phyloP scores from a whole-genome alignment of 306 rosid species.

The Vigna trinervia region DNA sequence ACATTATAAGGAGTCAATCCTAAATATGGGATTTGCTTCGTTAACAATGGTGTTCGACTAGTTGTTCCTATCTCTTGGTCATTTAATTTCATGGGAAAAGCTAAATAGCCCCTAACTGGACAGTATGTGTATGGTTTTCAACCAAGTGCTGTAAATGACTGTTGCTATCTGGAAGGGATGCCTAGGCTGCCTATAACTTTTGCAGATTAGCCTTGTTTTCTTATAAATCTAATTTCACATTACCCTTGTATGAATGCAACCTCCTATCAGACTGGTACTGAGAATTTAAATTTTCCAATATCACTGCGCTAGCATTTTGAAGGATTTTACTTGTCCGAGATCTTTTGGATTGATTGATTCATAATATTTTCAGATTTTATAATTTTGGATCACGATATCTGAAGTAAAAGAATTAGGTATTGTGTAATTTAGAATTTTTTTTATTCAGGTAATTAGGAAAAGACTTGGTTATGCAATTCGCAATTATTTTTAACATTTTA shows the following conservation, averaged over 20 bases:
- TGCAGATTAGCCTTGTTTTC: slow-evolving; percentile 22
- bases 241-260: background rate
- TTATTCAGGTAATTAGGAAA: too few species aligned
- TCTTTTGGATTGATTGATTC: too few species aligned
- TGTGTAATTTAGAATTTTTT: too few species aligned
- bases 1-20: slow-evolving; percentile 50
- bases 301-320: too few species aligned
- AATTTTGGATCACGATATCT: too few species aligned
- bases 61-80: slow-evolving; percentile 32
- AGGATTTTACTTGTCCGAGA: too few species aligned
- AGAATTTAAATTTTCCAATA: too few species aligned
- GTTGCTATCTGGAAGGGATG: slow-evolving; percentile 3
- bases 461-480: too few species aligned
- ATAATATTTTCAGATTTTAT: too few species aligned
- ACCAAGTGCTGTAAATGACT: slow-evolving; percentile 38
- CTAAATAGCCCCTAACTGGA: slow-evolving; percentile 20
- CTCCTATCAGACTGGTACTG: background rate
- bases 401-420: too few species aligned
- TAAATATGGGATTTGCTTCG: slow-evolving; percentile 41
- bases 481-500: too few species aligned
- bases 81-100: slow-evolving; percentile 33
- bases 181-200: slow-evolving; percentile 18
- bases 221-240: slow-evolving; percentile 20
- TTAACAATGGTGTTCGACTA: slow-evolving; percentile 42
- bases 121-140: slow-evolving; percentile 25